Conservation (phyloP, 2,329 filamentous ascomycete genomes). For the Cercospora sp. region DNA sequence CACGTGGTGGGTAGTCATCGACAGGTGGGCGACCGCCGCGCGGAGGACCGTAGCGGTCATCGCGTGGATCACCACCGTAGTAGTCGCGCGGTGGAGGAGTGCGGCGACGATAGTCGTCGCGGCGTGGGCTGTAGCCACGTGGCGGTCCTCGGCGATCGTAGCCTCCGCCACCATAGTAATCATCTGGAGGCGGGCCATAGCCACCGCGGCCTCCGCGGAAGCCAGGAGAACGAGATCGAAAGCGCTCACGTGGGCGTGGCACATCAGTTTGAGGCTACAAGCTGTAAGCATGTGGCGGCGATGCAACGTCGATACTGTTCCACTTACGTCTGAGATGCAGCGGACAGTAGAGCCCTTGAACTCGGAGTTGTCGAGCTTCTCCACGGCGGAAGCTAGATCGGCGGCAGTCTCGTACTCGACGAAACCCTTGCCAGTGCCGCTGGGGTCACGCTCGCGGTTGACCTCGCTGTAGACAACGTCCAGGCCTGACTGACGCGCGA, state of each 20-base stretch:
- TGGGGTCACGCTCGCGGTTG: slow-evolving; percentile 80
- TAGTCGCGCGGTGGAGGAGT: slow-evolving; percentile 65
- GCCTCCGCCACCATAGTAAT: slow-evolving; percentile 48
- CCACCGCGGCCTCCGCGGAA: slow-evolving; percentile 58
- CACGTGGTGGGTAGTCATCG: slow-evolving; percentile 68
- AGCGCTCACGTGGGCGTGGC: slow-evolving; percentile 56
- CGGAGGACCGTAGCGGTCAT: slow-evolving; percentile 62
- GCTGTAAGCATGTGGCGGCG: slow-evolving; percentile 17
- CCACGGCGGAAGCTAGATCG: slow-evolving; percentile 86
- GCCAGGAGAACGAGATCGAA: slow-evolving; percentile 72
- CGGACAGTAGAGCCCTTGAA: slow-evolving; percentile 88
- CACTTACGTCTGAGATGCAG: slow-evolving; percentile 78
- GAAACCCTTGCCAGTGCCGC: slow-evolving; percentile 70
- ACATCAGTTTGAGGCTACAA: slow-evolving; percentile 72
- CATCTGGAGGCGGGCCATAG: slow-evolving; percentile 65
- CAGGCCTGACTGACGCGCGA: slow-evolving; percentile 92
- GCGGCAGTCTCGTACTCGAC: slow-evolving; percentile 95
- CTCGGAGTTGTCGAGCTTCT: slow-evolving; percentile 89
- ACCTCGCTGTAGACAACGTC: slow-evolving; percentile 99
- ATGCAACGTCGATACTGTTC: background rate
- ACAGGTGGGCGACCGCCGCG: slow-evolving; percentile 69
- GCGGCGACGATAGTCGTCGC: slow-evolving; percentile 83
- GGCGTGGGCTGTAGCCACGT: slow-evolving; percentile 80
- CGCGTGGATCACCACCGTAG: slow-evolving; percentile 83
- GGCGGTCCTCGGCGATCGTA: slow-evolving; percentile 80